These are phyloP conservation scores for Monilinia fructicola DNA, from an alignment of 2,329 filamentous ascomycete species.

Conservation along the genomic window DNA sequence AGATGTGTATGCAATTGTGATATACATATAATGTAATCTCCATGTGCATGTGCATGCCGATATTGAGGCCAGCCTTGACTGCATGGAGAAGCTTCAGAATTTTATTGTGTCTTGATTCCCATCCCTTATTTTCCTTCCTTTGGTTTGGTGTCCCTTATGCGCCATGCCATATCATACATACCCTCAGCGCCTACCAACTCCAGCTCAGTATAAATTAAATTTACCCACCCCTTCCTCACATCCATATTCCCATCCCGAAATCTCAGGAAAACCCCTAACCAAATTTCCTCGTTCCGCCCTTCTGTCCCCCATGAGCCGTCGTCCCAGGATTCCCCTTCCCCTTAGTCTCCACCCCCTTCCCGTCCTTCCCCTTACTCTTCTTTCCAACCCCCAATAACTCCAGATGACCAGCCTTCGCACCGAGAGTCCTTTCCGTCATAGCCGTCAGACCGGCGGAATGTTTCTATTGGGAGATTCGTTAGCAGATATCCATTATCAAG, in stretches of 20 bases:
- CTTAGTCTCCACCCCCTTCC: constrained; percentile 40
- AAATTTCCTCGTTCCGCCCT: constrained; percentile 11
- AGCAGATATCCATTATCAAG: constrained; percentile 7
- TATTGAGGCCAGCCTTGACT: no score
- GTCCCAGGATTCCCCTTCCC: constrained; percentile 35
- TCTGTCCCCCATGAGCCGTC: constrained; percentile 38
- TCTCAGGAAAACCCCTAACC: neutral
- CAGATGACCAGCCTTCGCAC: constrained; percentile 66
- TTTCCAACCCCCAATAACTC: constrained; percentile 67
- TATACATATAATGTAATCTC: no score
- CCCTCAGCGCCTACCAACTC: neutral
- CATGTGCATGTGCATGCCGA: no score
- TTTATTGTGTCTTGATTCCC: no score
- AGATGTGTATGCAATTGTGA: no score
- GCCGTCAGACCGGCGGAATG: constrained; percentile 60
- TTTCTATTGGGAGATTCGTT: constrained; percentile 47
- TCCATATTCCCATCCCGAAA: neutral
- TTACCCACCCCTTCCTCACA: neutral
- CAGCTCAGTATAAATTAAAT: no score
- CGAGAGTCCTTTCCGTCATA: constrained; percentile 66
- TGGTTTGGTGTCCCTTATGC: no score
- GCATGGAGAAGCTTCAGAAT: no score
- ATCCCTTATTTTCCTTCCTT: no score
- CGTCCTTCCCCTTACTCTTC: constrained; percentile 51
- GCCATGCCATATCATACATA: no score